Base-by-base conservation (phyloP, 768 basidiomycete species). In the Auricularia sp. region DNA sequence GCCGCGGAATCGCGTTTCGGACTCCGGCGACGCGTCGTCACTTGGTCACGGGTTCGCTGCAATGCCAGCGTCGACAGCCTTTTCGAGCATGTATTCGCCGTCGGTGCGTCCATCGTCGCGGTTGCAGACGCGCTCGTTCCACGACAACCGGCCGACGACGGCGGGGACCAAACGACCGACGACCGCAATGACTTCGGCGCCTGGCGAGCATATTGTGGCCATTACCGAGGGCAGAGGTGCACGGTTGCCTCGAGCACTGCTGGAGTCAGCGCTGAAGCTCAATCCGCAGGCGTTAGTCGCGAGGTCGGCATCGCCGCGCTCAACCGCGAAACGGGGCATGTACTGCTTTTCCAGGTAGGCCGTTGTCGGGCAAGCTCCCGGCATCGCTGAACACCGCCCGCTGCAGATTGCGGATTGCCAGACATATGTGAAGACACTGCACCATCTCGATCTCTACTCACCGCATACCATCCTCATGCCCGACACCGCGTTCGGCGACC, bases 221-320 rank as follows among this genome's bases (percentile, higher is more conserved):
- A 65, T 65, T 39, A 61, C 35, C 59, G 64, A 65, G 61, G 44
- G 68, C 5, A n/a, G 66, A 61, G 66, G 68, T 65, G 18, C 36
- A 61, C 44, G 6, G 29, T 18, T 16, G 21, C 3, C 36, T 1
- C 29, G 7, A 16, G 29, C 16, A 13, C 44, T n/a, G 10, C 35
- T 24, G 7, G 56, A 6, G 24, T 29, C 29, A 18, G 47, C 0
- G 29, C n/a, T 21, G 6, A 35, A 4, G 18, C 59, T 5, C 62
- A 69, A 21, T 8, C 4, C 10, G 14, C 13, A 72, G 74, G 90
- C 1, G 79, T 92, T 35, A 87, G 87, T 0, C 79, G 89, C 63
- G 94, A 96, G 72, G 85, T 96, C 8, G 94, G 94, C 2, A 85
- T 97, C 37, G 93, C 92, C 0, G 89, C 90, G 0, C 80, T 94